Conservation (phyloP, 768 basidiomycete genomes). For the Naganishia onofrii region DNA sequence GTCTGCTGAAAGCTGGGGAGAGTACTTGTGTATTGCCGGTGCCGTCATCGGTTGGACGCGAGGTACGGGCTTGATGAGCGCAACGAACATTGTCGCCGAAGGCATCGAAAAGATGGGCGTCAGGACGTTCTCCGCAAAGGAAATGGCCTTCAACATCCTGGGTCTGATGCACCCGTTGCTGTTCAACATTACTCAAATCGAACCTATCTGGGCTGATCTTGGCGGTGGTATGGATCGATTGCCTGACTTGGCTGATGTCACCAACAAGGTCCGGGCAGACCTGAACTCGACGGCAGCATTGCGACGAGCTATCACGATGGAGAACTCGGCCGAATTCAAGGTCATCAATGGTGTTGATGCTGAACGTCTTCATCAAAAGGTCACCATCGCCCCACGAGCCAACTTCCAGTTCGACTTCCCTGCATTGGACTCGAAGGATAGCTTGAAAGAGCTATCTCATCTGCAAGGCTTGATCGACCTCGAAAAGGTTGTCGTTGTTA, state of each 20-base stretch:
- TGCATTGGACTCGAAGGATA: constrained; percentile 65
- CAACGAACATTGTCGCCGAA: constrained; percentile 89
- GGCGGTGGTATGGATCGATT: constrained; percentile 98
- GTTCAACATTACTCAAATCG: constrained; percentile 98
- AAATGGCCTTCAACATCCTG: constrained; percentile 99
- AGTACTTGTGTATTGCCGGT: constrained; percentile 94
- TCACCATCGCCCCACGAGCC: constrained; percentile 90
- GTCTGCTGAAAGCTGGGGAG: constrained; percentile 98
- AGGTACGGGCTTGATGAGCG: constrained; percentile 93
- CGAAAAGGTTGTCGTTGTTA: constrained; percentile 92
- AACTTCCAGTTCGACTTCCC: constrained; percentile 98
- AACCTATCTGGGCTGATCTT: constrained; percentile 98
- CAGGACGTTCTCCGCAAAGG: constrained; percentile 97
- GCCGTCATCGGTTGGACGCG: constrained; percentile 99
- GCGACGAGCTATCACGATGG: constrained; percentile 85
- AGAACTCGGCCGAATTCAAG: constrained; percentile 95
- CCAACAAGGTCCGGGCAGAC: constrained; percentile 74
- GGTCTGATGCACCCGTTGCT: constrained; percentile 98
- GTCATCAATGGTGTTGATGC: constrained; percentile 82
- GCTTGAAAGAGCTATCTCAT: constrained; percentile 69
- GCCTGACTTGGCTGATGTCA: constrained; percentile 89
- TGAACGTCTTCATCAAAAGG: constrained; percentile 85
- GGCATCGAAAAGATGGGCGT: constrained; percentile 90
- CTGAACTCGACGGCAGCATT: constrained; percentile 85
- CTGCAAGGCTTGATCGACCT: constrained; percentile 87